A percentile compares a stretch with the other conserved stretches of the same genome.
These are phyloP conservation scores for Lachnellula subtilissima DNA, from an alignment of 2,329 filamentous ascomycete genomes.

Conservation along the genomic window DNA sequence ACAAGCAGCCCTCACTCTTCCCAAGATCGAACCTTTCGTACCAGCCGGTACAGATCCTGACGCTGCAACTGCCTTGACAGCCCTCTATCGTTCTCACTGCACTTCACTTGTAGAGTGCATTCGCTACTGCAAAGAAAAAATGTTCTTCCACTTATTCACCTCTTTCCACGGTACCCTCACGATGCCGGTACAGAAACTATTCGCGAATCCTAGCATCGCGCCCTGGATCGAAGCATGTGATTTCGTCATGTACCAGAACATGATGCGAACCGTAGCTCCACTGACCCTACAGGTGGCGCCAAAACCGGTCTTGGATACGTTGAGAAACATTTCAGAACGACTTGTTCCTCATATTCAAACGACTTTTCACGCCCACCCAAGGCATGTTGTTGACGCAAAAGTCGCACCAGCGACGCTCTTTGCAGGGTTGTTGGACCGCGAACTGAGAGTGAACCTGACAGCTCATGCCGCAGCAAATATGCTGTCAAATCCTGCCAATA, in stretches of 20 bases:
- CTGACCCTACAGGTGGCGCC: conserved; percentile 89
- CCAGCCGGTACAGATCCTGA: conserved; percentile 80
- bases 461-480: conserved; percentile 93
- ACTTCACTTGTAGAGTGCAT: conserved; percentile 94
- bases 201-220: conserved; percentile 74
- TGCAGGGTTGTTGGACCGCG: conserved; percentile 76
- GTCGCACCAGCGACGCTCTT: conserved; percentile 86
- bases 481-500: conserved; percentile 80
- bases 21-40: conserved; percentile 77
- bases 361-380: conserved; percentile 79
- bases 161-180: conserved; percentile 96
- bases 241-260: conserved; percentile 92
- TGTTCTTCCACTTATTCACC: conserved; percentile 89
- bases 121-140: conserved; percentile 93
- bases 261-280: conserved; percentile 88
- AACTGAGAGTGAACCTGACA: conserved; percentile 85
- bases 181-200: conserved; percentile 90
- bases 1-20: conserved; percentile 71
- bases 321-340: conserved; percentile 78
- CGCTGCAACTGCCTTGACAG: conserved; percentile 77
- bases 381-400: conserved; percentile 82
- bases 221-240: conserved; percentile 96
- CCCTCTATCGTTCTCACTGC: conserved; percentile 89
- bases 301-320: conserved; percentile 77
- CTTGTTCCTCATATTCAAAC: conserved; percentile 77